Evolutionary conservation across 768 basidiomycete genomes (phyloP).

Genomic region (Lentinus tigrinus): DNA sequence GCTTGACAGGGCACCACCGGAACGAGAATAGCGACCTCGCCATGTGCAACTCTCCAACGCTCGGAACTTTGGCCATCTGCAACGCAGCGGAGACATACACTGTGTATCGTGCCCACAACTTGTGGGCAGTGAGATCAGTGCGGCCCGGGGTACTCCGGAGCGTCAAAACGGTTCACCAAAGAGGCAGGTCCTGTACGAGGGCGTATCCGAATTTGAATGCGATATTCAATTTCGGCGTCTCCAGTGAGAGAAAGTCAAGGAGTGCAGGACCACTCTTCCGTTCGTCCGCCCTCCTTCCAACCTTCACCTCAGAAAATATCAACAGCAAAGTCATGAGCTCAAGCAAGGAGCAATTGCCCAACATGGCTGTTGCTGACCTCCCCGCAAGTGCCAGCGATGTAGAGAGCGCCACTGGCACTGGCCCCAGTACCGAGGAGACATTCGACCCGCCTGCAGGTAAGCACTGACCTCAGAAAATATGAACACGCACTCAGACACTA

Average conservation of each 20-base stretch:
- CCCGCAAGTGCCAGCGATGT: background rate
- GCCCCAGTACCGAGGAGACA: background rate
- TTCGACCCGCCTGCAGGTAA: constrained; percentile 4
- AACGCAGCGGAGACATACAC: too few species aligned
- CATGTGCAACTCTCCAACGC: too few species aligned
- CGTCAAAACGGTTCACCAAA: background rate
- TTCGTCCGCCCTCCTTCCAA: background rate
- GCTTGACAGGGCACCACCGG: too few species aligned
- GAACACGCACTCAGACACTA: background rate
- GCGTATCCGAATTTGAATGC: constrained; percentile 11
- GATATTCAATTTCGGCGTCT: constrained; percentile 17
- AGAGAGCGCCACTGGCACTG: background rate
- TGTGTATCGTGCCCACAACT: too few species aligned
- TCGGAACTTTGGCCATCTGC: too few species aligned
- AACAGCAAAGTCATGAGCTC: background rate
- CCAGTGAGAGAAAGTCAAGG: background rate
- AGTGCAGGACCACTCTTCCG: background rate
- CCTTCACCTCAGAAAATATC: background rate
- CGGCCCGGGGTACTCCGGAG: too few species aligned
- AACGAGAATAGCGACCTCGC: too few species aligned
- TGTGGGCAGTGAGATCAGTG: too few species aligned
- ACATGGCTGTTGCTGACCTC: background rate
- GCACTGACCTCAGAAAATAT: too few species aligned
- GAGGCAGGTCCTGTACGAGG: background rate
- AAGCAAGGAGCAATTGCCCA: background rate